A percentile compares a stretch with the other conserved stretches of the same genome.
phyloP scores from a whole-genome alignment of 1,284 basidiomycete genomes.

The Kalmanozyma brasiliensis region DNA sequence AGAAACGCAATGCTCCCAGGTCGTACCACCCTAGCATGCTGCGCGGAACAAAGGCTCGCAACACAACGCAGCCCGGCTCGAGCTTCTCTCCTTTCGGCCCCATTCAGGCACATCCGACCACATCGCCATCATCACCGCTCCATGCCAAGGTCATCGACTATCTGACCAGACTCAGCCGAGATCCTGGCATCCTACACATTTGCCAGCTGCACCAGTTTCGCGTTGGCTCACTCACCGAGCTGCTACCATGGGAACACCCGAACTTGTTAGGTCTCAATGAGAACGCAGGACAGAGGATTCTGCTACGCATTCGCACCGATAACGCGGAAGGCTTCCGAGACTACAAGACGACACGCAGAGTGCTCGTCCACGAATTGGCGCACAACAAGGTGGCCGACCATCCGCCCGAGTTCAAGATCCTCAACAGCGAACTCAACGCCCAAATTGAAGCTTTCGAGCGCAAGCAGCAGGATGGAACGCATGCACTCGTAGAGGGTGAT shows the following conservation, averaged over 20 bases:
- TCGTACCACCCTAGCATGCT: constrained; percentile 60
- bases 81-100: constrained; percentile 43
- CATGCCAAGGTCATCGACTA: constrained; percentile 40
- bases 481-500: constrained; percentile 38
- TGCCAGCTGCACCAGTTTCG: constrained; percentile 53
- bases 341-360: constrained; percentile 59
- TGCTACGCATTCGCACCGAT: constrained; percentile 60
- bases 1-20: constrained; percentile 44
- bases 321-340: constrained; percentile 58
- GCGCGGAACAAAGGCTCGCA: constrained; percentile 40
- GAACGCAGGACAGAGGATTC: constrained; percentile 58
- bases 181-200: constrained; percentile 60
- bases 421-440: constrained; percentile 61
- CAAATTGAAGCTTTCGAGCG: constrained; percentile 58
- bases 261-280: constrained; percentile 61
- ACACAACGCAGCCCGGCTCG: constrained; percentile 20
- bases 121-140: constrained; percentile 23
- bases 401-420: constrained; percentile 61
- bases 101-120: constrained; percentile 45
- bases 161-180: constrained; percentile 47
- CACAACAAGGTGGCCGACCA: constrained; percentile 61
- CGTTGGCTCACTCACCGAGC: constrained; percentile 57
- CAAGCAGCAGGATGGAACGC: constrained; percentile 21
- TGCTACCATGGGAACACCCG: constrained; percentile 61
- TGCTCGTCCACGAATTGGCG: constrained; percentile 62